Evolutionary conservation across 345 rosid species (phyloP).

Genomic region (Salix koriyanagi): DNA sequence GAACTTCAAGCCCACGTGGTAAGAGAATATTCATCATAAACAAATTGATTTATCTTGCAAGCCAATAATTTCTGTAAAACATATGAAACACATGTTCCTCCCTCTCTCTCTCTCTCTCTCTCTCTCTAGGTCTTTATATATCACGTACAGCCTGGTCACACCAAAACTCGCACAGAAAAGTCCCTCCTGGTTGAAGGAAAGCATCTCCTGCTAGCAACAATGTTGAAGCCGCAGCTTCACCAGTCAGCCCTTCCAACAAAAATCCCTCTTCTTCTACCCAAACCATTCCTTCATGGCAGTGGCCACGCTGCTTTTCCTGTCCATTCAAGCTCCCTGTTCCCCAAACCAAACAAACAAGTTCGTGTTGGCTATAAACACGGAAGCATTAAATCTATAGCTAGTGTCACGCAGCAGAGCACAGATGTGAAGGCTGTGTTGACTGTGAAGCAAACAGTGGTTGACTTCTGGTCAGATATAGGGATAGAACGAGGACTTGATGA

Average conservation of each 20-base stretch:
- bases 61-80: no score
- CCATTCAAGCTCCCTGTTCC: background rate
- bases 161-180: background rate
- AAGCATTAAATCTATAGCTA: constrained; percentile 16
- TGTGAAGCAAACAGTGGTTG: constrained; percentile 26
- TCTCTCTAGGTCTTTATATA: background rate
- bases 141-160: background rate
- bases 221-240: constrained; percentile 35
- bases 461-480: constrained; percentile 21
- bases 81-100: background rate
- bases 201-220: background rate
- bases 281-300: constrained; percentile 30
- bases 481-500: constrained; percentile 34
- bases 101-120: background rate
- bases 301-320: constrained; percentile 6
- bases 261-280: constrained; percentile 13
- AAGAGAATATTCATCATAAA: no score
- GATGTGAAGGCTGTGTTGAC: constrained; percentile 39
- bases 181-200: background rate
- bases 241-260: constrained; percentile 4
- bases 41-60: no score
- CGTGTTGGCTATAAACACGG: constrained; percentile 3
- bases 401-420: background rate
- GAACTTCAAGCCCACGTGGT: no score
- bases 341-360: background rate